Evolutionary conservation across 768 basidiomycete genomes (phyloP).

Genomic region (Suillus ampliporus): DNA sequence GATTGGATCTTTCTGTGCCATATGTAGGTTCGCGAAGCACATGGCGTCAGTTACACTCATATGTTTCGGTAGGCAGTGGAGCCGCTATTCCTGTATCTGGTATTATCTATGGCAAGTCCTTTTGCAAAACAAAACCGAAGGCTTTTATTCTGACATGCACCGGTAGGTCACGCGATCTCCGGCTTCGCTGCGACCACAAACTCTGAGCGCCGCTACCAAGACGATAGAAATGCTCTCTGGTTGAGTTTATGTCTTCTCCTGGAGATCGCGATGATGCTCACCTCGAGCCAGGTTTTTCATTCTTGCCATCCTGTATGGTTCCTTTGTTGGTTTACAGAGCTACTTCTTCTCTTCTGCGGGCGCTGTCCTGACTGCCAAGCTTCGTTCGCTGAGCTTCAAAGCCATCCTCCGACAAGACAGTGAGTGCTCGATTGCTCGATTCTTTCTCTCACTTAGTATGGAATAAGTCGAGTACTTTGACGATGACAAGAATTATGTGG

Average conservation of each 20-base stretch:
- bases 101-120: conserved; percentile 38
- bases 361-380: conserved; percentile 43
- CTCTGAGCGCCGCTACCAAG: not conserved
- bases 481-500: conserved; percentile 41
- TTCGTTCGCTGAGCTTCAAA: conserved; percentile 45
- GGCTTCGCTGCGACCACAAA: conserved; percentile 18
- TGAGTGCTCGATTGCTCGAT: conserved; percentile 25
- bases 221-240: conserved; percentile 9
- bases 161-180: not conserved
- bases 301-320: conserved; percentile 41
- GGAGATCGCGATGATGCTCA: conserved; percentile 36
- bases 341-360: conserved; percentile 41
- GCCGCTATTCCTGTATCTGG: conserved; percentile 38
- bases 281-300: conserved; percentile 40
- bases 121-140: not conserved
- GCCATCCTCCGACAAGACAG: conserved; percentile 53
- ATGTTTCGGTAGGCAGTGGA: conserved; percentile 20
- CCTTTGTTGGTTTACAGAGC: conserved; percentile 44
- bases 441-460: no score
- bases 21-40: conserved; percentile 22
- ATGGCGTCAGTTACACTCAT: not conserved
- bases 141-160: not conserved
- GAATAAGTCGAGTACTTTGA: conserved; percentile 45
- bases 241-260: conserved; percentile 28
- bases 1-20: conserved; percentile 41